Evolutionary conservation across 768 basidiomycete species (phyloP), one percentile per base, ranked within the genome.

Genomic region (Leccinellum albellum): DNA sequence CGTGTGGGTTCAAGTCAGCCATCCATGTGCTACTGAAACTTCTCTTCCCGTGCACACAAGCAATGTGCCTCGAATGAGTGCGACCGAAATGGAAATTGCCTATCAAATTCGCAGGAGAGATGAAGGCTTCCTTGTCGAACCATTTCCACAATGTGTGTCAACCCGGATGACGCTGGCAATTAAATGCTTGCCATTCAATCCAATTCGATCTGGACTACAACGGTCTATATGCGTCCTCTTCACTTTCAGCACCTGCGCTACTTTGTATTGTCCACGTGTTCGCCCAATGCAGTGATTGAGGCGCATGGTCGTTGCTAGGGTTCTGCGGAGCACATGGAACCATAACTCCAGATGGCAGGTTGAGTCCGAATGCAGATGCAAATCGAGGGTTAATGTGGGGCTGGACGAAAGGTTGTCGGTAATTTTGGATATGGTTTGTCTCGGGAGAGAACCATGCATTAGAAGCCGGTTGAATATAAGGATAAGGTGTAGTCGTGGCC

Each of bases 321-420:
- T 55, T 48, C 35, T 61, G 67, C 42, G 66, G 49, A 42, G 64
- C 60, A 57, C 57, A 63, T 9, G 68, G 61, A 52, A 51, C 49
- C 66, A 66, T 55, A 65, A 71, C 28, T 40, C 53, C 47, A 23
- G 68, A 20, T 51, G 64, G 56, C 74, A 70, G 50, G 50, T 77
- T 74, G 55, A 85, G 68, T 24, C 84, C 87, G 60, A 89, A 87
- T 28, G 74, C 74, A 31, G 82, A 80, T 14, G 88, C 87, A 70
- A 92, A 91, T 12, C 85, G 80, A 9, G 90, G 90, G 63, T 92
- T 91, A 57, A 92, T 91, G 65, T 92, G 90, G 6, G 90, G 90
- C 61, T 90, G 88, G n/a, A 90, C 76, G 66, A 76, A 66, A 29
- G 65, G 59, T 47, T 66, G 71, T 17, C 49, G 47, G 23, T 66